phyloP scores from a whole-genome alignment of 192 early-diverging fungal genomes.

The Backusella westeae region DNA sequence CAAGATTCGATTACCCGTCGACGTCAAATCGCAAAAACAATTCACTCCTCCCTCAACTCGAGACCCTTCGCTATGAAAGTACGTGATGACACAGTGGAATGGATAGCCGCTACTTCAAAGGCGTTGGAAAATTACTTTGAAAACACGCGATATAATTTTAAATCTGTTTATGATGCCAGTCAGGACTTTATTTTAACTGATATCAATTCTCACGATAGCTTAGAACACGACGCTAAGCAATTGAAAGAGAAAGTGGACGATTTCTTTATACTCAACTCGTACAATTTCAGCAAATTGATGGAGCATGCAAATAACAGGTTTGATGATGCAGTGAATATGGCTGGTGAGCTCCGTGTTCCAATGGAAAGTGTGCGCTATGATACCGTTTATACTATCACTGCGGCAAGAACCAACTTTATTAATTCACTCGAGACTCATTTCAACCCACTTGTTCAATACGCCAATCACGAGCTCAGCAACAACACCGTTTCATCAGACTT shows the following conservation, averaged over 20 bases:
- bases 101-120: neutral
- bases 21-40: neutral
- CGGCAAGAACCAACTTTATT: neutral
- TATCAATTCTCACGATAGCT: neutral
- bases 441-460: neutral
- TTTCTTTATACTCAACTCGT: neutral
- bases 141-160: neutral
- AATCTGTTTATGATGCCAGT: neutral
- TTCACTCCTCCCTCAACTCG: neutral
- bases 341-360: neutral
- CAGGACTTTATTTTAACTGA: neutral
- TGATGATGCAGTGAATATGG: neutral
- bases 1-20: neutral
- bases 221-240: neutral
- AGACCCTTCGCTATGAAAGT: neutral
- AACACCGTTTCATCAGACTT: neutral
- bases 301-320: neutral
- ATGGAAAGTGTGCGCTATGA: slow-evolving; percentile 9
- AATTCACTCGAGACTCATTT: neutral
- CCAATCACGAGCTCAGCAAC: neutral
- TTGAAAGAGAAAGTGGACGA: neutral
- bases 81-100: neutral
- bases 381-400: neutral
- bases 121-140: neutral
- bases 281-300: neutral